Evolutionary conservation across 1,284 basidiomycete species (phyloP), one percentile per base, ranked within the genome.

Genomic region (Boletus smithii): DNA sequence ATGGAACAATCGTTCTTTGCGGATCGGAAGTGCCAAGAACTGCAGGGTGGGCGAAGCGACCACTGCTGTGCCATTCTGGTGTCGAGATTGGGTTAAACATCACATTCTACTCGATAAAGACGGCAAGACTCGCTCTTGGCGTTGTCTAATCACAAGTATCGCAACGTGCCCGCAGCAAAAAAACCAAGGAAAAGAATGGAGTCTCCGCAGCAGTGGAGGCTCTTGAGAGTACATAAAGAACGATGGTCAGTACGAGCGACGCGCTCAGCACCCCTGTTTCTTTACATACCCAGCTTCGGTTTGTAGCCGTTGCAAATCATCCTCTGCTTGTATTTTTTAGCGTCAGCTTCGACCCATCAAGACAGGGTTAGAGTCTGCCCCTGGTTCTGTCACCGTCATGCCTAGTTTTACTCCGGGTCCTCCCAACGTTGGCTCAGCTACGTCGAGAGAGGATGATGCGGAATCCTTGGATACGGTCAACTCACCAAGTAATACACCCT

Each of bases 21-120:
- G 53, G 46, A 61, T 63, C 56, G 33, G 42, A 40, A 29, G 27
- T 3, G 58, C 61, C 58, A 63, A 63, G 61, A 47, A 36, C 8
- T 46, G 37, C 46, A 31, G 13, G 38, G 20, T 16, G 20, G 20
- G 23, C 37, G 48, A 47, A 35, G 53, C 31, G 32, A 44, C 32
- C 17, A 8, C 26, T 23, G 9, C 33, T 22, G 8, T 39, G 29
- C 44, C 30, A 33, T 40, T 54, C 36, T 10, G 27, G 18, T 22
- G 22, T 37, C 42, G 39, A 40, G 47, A 37, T 41, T 38, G 32
- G 34, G 30, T 33, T 20, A n/a, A 42, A 45, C 27, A 38, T 22
- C 14, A 33, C 43, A 24, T 11, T 27, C 10, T 31, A n/a, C 18
- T 49, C 16, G 49, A 54, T 56, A 41, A 63, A 63, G 44, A 30